Conservation (phyloP, 352 stramenopile species). For the Blastocystis sp. region DNA sequence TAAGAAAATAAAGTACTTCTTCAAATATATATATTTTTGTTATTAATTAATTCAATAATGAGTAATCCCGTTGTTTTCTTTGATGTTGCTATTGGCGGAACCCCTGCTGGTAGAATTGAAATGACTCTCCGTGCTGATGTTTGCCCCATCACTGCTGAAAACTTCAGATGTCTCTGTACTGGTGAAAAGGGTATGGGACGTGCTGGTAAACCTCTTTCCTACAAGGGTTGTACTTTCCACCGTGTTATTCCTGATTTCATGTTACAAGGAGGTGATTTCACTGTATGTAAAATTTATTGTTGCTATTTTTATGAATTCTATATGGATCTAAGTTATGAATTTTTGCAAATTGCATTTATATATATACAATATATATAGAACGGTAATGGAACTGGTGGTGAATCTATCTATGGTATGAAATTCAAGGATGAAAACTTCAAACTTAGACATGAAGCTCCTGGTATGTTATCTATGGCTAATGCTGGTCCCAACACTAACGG, state of each 20-base stretch:
- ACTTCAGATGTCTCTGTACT: constrained; percentile 89
- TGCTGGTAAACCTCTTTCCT: constrained; percentile 79
- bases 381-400: constrained; percentile 56
- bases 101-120: constrained; percentile 59
- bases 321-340: too few species aligned
- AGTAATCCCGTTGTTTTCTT: constrained; percentile 79
- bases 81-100: constrained; percentile 73
- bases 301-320: too few species aligned
- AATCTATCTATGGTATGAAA: constrained; percentile 57
- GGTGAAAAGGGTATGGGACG: constrained; percentile 72
- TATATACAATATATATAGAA: constrained; percentile 59
- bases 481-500: constrained; percentile 68
- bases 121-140: constrained; percentile 79
- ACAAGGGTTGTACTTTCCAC: constrained; percentile 82
- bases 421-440: constrained; percentile 43
- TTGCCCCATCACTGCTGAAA: constrained; percentile 82
- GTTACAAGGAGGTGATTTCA: constrained; percentile 80
- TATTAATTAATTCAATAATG: too few species aligned
- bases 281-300: too few species aligned
- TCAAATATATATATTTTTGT: too few species aligned
- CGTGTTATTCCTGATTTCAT: constrained; percentile 82
- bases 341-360: constrained; percentile 38
- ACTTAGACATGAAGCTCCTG: constrained; percentile 52
- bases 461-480: constrained; percentile 57
- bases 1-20: too few species aligned